These are phyloP conservation scores for Pleurozium schreberi DNA, from an alignment of 225 moss, liverwort and hornwort genomes.

Conservation along the genomic window DNA sequence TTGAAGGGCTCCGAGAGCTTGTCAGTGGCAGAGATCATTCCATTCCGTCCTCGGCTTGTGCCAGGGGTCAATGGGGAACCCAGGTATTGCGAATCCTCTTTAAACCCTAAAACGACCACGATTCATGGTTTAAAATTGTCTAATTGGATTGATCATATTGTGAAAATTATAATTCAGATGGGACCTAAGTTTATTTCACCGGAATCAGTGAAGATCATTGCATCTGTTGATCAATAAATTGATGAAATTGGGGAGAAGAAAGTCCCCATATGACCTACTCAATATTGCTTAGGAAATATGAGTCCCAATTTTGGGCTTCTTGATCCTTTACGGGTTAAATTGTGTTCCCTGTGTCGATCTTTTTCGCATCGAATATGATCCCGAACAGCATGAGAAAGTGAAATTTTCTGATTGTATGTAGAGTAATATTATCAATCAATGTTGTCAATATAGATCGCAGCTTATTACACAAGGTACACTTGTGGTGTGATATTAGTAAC, in stretches of 20 bases:
- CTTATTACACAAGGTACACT: background rate
- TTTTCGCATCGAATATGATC: background rate
- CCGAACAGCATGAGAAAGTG: background rate
- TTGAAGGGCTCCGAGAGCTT: constrained; percentile 46
- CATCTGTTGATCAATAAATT: background rate
- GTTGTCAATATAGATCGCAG: background rate
- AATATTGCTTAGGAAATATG: background rate
- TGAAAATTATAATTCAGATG: background rate
- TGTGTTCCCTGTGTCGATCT: background rate
- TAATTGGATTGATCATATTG: background rate
- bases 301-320: background rate
- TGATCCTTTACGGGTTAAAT: background rate
- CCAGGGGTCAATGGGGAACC: constrained; percentile 62
- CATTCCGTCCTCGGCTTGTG: constrained; percentile 28
- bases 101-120: background rate
- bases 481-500: background rate
- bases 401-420: background rate
- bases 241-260: background rate
- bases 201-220: background rate
- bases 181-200: background rate
- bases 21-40: constrained; percentile 43
- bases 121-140: background rate
- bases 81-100: constrained; percentile 20
- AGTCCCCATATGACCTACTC: background rate
- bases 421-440: background rate